These are phyloP conservation scores for Marasmius oreades DNA, from an alignment of 1,284 basidiomycete species.

Conservation along the genomic window DNA sequence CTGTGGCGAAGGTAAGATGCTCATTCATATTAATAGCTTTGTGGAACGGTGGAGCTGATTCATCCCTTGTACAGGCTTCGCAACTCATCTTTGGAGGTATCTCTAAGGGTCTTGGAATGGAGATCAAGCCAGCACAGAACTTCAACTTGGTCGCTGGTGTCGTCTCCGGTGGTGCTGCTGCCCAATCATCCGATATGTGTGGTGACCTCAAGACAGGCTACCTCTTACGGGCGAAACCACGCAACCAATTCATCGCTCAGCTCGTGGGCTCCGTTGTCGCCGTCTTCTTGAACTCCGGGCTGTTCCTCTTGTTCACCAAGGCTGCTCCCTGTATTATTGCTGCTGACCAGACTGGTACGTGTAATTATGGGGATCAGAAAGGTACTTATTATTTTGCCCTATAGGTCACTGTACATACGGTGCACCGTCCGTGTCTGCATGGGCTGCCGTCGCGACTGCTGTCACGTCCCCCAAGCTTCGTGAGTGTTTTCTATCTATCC, in stretches of 20 bases:
- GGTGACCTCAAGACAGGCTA: constrained; percentile 74
- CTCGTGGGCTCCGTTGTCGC: constrained; percentile 53
- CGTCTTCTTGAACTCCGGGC: constrained; percentile 53
- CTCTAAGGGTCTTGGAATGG: constrained; percentile 41
- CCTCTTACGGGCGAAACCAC: constrained; percentile 63
- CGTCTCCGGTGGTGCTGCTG: constrained; percentile 56
- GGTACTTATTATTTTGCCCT: constrained; percentile 11
- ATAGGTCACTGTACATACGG: constrained; percentile 46
- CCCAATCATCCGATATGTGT: constrained; percentile 67
- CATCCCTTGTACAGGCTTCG: constrained; percentile 33
- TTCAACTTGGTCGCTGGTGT: constrained; percentile 61
- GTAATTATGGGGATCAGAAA: background rate
- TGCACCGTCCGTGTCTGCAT: constrained; percentile 58
- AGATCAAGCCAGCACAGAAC: constrained; percentile 36
- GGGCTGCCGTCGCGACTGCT: constrained; percentile 61
- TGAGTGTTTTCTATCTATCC: constrained; percentile 25
- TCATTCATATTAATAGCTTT: background rate
- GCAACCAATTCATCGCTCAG: constrained; percentile 65
- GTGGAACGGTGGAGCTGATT: background rate
- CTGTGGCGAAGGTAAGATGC: constrained; percentile 45
- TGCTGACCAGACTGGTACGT: constrained; percentile 23
- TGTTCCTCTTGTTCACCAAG: constrained; percentile 62
- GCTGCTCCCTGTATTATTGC: constrained; percentile 63
- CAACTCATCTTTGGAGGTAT: constrained; percentile 64
- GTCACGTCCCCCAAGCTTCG: constrained; percentile 45